Evolutionary conservation across 2,329 filamentous ascomycete genomes (phyloP), one percentile per base, ranked within the genome.

Genomic region (Penicillium hordei): DNA sequence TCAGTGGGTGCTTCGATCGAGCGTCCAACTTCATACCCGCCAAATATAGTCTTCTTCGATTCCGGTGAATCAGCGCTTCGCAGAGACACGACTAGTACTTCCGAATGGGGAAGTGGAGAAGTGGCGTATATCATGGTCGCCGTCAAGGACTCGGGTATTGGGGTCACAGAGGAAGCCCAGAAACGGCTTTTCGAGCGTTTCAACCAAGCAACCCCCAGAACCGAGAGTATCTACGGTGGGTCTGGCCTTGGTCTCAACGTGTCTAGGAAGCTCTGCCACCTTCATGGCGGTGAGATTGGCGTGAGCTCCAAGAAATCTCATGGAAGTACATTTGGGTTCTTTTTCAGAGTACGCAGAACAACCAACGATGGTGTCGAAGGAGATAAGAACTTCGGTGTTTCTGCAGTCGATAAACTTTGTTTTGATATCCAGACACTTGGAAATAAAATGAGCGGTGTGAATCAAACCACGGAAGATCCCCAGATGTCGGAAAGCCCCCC

Each of bases 161-260:
- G 89, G 0, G 78, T 94, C 15, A 88, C 82, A 3, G 81, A 85
- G 4, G 83, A 87, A 55, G 89, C 92, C 68, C 90, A 88, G 76
- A 87, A 88, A 49, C 81, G 86, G 45, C 80, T 94, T 0, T 94
- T 93, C 73, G 85, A 91, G 64, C 84, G 89, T 23, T 94, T 94
- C 71, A 87, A 88, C 7, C 90, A 93, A 73, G 89, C 89, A 0
- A 90, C 85, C 23, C 87, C 89, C 1, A 84, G 85, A 49, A 92
- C 89, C 0, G 89, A 91, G 63, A 86, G 91, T 17, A 86, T 90
- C 64, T 92, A 93, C 63, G 90, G 90, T 23, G 90, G 90, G 0
- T 90, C 87, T 0, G 90, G 90, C 0, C 80, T 94, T 1, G 90
- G 90, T 0, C 78, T 93, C 0, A 93, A 92, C 72, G 93, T 93